Evolutionary conservation across 768 basidiomycete species (phyloP), one percentile per base, ranked within the genome.

Genomic region (Russula lepida): DNA sequence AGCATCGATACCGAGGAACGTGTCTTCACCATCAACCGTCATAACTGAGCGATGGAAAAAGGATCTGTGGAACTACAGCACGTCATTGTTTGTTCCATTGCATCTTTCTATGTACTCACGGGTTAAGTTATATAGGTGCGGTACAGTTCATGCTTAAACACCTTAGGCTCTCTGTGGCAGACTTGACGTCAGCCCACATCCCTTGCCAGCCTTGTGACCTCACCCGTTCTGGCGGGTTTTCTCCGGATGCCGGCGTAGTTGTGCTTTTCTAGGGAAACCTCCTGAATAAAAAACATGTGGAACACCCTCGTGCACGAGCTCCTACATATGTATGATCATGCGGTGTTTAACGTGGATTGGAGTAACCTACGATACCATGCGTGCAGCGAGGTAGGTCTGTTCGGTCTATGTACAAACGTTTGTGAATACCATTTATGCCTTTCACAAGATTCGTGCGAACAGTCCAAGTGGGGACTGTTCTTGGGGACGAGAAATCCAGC

Each of bases 111-210:
- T 53, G 30, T 51, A n/a, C 58, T 64, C 30, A 60, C 57, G 4
- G 27, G 62, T 15, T 44, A 8, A n/a, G n/a, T n/a, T n/a, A n/a
- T n/a, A n/a, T n/a, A n/a, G 32, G 8, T 59, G n/a, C n/a, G 95
- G 94, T 98, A 2, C 81, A 86, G 11, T 97, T 97, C 75, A 92
- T 99, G 87, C 78, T 94, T 39, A 86, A 92, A 69, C 94, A 97
- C 68, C 80, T 98, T 19, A 77, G 81, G 64, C 77, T 86, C 1
- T 82, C 84, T 7, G 88, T 89, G 4, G 88, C 84, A 64, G 82
- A 86, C 3, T n/a, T n/a, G n/a, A n/a, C n/a, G n/a, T 74, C 84
- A 1, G 77, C 82, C 25, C 88, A 93, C 60, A 79, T 98, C 30
- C 76, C 88, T 65, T 98, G 95, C 74, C 77, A 83, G 5, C 91